Evolutionary conservation across 768 basidiomycete species (phyloP).

Genomic region (Lyophyllum atratum): DNA sequence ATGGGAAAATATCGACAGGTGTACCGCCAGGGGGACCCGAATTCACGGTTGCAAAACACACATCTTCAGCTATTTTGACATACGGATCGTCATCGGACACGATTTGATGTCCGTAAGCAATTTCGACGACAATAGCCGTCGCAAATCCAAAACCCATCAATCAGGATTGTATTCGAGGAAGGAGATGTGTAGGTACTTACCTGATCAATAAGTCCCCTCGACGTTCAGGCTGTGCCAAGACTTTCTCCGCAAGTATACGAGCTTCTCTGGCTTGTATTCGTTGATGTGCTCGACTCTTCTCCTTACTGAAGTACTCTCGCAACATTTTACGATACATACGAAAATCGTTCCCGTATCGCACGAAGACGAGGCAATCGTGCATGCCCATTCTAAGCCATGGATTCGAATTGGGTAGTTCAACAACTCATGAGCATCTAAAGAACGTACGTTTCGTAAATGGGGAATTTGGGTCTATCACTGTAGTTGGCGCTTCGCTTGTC

Average conservation of each 20-base stretch:
- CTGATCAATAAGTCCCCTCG: slow-evolving; percentile 16
- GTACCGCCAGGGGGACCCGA: slow-evolving; percentile 20
- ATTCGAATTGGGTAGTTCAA: not conserved
- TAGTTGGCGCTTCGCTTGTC: slow-evolving; percentile 28
- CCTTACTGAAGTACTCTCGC: slow-evolving; percentile 7
- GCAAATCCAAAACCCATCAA: slow-evolving; percentile 17
- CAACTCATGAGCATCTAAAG: not conserved
- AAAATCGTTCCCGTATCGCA: slow-evolving; percentile 15
- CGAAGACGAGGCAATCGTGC: slow-evolving; percentile 6
- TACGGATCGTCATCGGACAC: slow-evolving; percentile 23
- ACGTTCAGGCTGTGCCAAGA: slow-evolving; percentile 15
- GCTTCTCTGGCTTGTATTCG: slow-evolving; percentile 15
- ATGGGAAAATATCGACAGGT: slow-evolving; percentile 23
- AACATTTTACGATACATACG: slow-evolving; percentile 13
- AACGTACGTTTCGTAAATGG: slow-evolving; percentile 16
- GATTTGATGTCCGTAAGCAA: slow-evolving; percentile 26
- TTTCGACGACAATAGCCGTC: slow-evolving; percentile 19
- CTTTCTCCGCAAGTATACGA: slow-evolving; percentile 15
- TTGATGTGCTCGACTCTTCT: slow-evolving; percentile 1
- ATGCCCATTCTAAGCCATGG: not conserved
- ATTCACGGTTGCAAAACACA: not conserved
- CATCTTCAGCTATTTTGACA: slow-evolving; percentile 18
- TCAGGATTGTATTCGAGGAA: not conserved
- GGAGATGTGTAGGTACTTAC: slow-evolving; percentile 1
- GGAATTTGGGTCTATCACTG: slow-evolving; percentile 24